These are phyloP conservation scores for Gillenia trifoliata DNA, from an alignment of 306 rosid genomes.

Conservation along the genomic window DNA sequence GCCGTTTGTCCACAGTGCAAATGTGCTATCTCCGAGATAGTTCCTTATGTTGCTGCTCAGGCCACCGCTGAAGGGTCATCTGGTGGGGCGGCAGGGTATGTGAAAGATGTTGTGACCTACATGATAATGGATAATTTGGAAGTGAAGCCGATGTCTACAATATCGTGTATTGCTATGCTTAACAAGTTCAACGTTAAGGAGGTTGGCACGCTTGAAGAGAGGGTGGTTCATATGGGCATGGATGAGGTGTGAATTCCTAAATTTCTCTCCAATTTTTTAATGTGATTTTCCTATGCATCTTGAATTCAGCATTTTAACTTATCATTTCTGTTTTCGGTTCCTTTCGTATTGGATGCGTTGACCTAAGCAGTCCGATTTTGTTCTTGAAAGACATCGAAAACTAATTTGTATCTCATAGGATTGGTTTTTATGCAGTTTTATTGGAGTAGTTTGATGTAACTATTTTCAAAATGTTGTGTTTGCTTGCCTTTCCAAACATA, in stretches of 20 bases:
- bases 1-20: slow-evolving; percentile 7
- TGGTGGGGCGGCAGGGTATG: slow-evolving; percentile 2
- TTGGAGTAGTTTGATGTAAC: too few relatives aligned
- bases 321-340: neutral
- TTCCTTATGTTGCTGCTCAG: slow-evolving; percentile 1
- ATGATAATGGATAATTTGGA: slow-evolving; percentile 37
- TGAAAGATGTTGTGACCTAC: slow-evolving; percentile 24
- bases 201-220: slow-evolving; percentile 18
- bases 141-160: slow-evolving; percentile 27
- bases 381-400: too few relatives aligned
- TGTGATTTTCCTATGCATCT: neutral
- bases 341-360: neutral
- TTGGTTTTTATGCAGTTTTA: too few relatives aligned
- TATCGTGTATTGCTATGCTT: neutral
- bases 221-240: slow-evolving; percentile 9
- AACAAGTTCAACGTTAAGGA: slow-evolving; percentile 19
- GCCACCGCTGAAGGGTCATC: neutral
- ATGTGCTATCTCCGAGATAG: fast-evolving
- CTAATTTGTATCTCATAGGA: too few relatives aligned
- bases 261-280: neutral
- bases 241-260: slow-evolving; percentile 22
- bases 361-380: too few relatives aligned
- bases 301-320: neutral
- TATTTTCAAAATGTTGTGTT: too few relatives aligned
- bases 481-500: too few relatives aligned